These are phyloP conservation scores for Umbelopsis sp. DNA, from an alignment of 192 early-diverging fungal species.

Conservation along the genomic window DNA sequence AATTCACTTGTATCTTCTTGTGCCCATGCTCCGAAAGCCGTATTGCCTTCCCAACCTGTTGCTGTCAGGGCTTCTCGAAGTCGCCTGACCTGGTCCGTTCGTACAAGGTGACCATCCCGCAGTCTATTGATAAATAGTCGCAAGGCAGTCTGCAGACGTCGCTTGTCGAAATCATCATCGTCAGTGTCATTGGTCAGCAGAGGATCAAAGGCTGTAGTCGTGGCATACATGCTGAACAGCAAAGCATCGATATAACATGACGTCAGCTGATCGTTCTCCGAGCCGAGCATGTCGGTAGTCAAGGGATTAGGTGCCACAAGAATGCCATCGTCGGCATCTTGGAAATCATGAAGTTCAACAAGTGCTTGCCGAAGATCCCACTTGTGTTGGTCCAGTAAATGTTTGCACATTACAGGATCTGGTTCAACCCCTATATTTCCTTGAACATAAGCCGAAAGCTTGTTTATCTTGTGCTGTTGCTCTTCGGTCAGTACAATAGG, in stretches of 20 bases:
- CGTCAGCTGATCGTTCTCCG: slow-evolving; percentile 62
- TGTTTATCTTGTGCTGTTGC: slow-evolving; percentile 23
- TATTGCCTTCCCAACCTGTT: slow-evolving; percentile 50
- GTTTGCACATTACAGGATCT: slow-evolving; percentile 5
- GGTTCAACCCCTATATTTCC: background rate
- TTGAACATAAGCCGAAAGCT: slow-evolving; percentile 5
- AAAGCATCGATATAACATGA: slow-evolving; percentile 71
- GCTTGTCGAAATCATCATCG: slow-evolving; percentile 6
- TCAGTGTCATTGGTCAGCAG: slow-evolving; percentile 39
- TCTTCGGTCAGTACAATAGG: background rate
- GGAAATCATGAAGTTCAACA: slow-evolving; percentile 27
- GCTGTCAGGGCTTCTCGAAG: slow-evolving; percentile 50
- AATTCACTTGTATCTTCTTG: slow-evolving; percentile 75
- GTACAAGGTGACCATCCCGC: slow-evolving; percentile 59
- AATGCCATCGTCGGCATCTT: slow-evolving; percentile 40
- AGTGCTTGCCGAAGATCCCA: slow-evolving; percentile 34
- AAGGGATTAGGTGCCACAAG: slow-evolving; percentile 27
- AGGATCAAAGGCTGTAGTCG: slow-evolving; percentile 58
- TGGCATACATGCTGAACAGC: slow-evolving; percentile 68
- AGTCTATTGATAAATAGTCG: slow-evolving; percentile 61
- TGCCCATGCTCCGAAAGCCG: slow-evolving; percentile 20
- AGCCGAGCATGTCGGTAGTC: slow-evolving; percentile 43
- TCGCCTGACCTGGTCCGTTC: slow-evolving; percentile 50
- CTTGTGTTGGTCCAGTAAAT: slow-evolving; percentile 30
- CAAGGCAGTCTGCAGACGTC: slow-evolving; percentile 52